A percentile compares a stretch with the other conserved stretches of the same genome.
Evolutionary conservation across 768 basidiomycete species (phyloP).

Genomic region (Sistotremastrum suecicum): DNA sequence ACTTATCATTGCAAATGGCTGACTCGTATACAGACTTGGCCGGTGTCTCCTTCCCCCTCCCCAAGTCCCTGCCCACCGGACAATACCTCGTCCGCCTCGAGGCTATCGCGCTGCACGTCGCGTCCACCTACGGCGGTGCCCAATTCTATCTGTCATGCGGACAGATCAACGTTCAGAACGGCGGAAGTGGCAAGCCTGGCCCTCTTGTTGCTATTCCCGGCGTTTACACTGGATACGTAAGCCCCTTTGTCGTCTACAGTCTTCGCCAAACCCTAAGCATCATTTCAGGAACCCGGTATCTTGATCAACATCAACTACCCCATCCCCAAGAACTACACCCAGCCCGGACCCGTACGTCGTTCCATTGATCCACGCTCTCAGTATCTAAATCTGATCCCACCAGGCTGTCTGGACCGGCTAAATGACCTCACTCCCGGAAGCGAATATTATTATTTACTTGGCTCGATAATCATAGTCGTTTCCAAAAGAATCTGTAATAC

Average conservation of each 20-base stretch:
- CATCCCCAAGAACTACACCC: slow-evolving; percentile 17
- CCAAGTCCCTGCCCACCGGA: slow-evolving; percentile 27
- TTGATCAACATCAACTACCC: slow-evolving; percentile 20
- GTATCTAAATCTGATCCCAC: too few relatives aligned
- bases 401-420: too few relatives aligned
- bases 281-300: slow-evolving; percentile 16
- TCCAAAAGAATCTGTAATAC: too few relatives aligned
- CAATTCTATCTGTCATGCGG: slow-evolving; percentile 36
- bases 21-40: slow-evolving; percentile 13
- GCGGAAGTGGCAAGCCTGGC: slow-evolving; percentile 28
- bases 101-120: slow-evolving; percentile 30
- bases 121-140: slow-evolving; percentile 25
- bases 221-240: slow-evolving; percentile 21
- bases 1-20: slow-evolving; percentile 21
- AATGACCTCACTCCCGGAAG: too few relatives aligned
- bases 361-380: too few relatives aligned
- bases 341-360: slow-evolving; percentile 18
- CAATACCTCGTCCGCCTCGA: slow-evolving; percentile 34
- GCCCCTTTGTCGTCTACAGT: too few relatives aligned
- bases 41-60: slow-evolving; percentile 26
- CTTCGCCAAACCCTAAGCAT: too few relatives aligned
- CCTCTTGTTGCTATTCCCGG: slow-evolving; percentile 37
- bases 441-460: too few relatives aligned
- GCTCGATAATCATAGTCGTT: too few relatives aligned
- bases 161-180: slow-evolving; percentile 29